Evolutionary conservation across 371 early-diverging fungal species (phyloP).

Genomic region (Cokeromyces recurvatus): DNA sequence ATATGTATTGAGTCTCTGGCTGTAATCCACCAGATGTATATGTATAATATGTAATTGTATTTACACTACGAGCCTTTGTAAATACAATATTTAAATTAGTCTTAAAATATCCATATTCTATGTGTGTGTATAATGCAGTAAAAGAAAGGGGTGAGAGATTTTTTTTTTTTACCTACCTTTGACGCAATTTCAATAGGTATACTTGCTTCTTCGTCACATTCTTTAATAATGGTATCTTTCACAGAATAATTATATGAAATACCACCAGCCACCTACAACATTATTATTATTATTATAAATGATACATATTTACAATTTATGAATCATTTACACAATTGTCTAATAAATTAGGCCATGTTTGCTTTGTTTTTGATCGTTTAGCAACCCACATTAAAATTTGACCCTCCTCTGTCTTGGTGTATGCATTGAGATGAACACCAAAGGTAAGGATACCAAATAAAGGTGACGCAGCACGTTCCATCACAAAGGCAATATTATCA

Average conservation of each 20-base stretch:
- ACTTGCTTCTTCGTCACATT: slow-evolving; percentile 89
- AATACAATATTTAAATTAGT: too few relatives aligned
- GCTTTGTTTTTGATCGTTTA: slow-evolving; percentile 70
- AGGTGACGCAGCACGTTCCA: slow-evolving; percentile 80
- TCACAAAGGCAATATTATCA: slow-evolving; percentile 52
- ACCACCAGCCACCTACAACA: slow-evolving; percentile 72
- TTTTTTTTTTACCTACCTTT: slow-evolving; percentile 19
- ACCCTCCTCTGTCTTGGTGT: slow-evolving; percentile 34
- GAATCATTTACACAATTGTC: slow-evolving; percentile 70
- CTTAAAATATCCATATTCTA: too few relatives aligned
- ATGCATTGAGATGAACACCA: slow-evolving; percentile 84
- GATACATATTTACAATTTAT: too few relatives aligned
- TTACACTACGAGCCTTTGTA: slow-evolving; percentile 46
- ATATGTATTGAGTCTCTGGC: slow-evolving; percentile 76
- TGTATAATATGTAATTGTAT: slow-evolving; percentile 69
- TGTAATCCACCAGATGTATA: slow-evolving; percentile 52
- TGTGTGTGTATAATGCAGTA: too few relatives aligned
- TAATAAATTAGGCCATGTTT: slow-evolving; percentile 81
- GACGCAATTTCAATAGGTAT: slow-evolving; percentile 56
- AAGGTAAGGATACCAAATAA: slow-evolving; percentile 77
- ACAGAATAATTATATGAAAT: slow-evolving; percentile 64
- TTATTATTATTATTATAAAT: neutral
- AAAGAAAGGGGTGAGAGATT: too few relatives aligned
- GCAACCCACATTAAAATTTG: slow-evolving; percentile 83
- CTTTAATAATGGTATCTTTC: slow-evolving; percentile 71